Percentiles rank a stretch among this genome's conserved stretches.
Evolutionary conservation across 2,329 filamentous ascomycete species (phyloP).

Genomic region (Colletotrichum sp.): DNA sequence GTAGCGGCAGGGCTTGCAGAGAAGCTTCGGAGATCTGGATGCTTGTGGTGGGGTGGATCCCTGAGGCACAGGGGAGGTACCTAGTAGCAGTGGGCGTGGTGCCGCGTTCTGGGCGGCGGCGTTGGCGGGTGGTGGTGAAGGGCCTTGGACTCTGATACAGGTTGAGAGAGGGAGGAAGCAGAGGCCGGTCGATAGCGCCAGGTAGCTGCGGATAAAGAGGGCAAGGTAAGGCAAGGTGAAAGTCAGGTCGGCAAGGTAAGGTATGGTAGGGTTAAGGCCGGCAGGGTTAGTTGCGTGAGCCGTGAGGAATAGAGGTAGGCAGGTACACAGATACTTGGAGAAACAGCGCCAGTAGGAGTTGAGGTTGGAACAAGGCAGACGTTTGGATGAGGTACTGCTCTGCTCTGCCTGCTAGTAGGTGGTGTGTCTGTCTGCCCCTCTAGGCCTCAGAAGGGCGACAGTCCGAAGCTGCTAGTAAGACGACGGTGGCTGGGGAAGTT

Average conservation of each 20-base stretch:
- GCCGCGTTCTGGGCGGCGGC: conserved; percentile 20
- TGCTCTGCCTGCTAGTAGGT: background rate
- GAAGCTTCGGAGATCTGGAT: conserved; percentile 25
- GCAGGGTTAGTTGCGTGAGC: background rate
- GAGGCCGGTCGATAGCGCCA: conserved; percentile 8
- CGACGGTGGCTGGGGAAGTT: conserved; percentile 15
- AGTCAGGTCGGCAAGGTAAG: background rate
- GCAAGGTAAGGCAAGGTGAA: background rate
- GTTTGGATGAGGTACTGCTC: background rate
- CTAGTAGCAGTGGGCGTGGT: conserved; percentile 4
- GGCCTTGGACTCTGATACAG: conserved; percentile 11
- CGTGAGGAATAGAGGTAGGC: background rate
- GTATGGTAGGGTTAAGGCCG: background rate
- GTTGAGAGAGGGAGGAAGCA: conserved; percentile 11
- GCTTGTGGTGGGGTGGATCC: conserved; percentile 24
- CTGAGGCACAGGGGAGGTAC: conserved; percentile 22
- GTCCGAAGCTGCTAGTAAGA: background rate
- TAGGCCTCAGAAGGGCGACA: background rate
- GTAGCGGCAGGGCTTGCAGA: conserved; percentile 24
- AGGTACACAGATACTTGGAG: background rate
- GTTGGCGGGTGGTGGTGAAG: conserved; percentile 10
- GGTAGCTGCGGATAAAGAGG: conserved; percentile 11
- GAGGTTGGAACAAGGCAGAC: background rate
- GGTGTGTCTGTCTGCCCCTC: background rate
- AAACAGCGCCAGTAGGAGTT: background rate